Evolutionary conservation across 805 yeast genomes (phyloP), one percentile per base, ranked within the genome.

Genomic region (Starmerella kuoi): DNA sequence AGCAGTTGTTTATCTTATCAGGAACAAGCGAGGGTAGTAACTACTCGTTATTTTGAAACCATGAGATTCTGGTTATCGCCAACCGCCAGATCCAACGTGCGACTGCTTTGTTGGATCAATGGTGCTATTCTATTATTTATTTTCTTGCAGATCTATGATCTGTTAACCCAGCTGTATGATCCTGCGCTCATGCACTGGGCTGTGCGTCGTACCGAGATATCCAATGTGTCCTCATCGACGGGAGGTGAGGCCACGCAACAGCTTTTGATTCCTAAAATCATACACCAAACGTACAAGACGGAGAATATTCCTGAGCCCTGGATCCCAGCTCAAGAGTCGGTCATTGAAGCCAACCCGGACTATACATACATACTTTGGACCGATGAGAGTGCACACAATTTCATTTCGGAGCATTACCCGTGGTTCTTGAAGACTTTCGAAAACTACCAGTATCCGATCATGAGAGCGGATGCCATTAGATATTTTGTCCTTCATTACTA

Each of bases 211-310:
- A 15, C 8, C 8, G 37, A 33, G 28, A 11, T 11, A 9, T 11
- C 9, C 28, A 25, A 25, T 25, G 28, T 14, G 9, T 11, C 12
- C 14, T n/a, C n/a, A 15, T 11, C 20, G 7, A 19, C 8, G 17
- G 32, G 32, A 17, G 6, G 8, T 8, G 21, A 18, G 35, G 26
- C 9, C 27, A 7, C 26, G 26, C 27, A 6, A 26, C 11, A 21
- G 26, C 4, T 18, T n/a, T 15, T 14, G 30, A 84, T 86, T 35
- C 96, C 96, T 30, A 82, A 80, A 55, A 85, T 86, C 58, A 85
- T 87, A 42, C 96, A 87, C 58, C 96, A 87, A 61, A 87, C 95
- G 12, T 87, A 87, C 62, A 86, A 82, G 58, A 80, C 83, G 18
- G 69, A 65, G 12, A 71, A 77, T 18, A 73, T 86, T 14, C 96